Percentiles rank a stretch among this genome's conserved stretches.
Conservation (phyloP, 177 flowering plant genomes). For the Vitis hybrid region DNA sequence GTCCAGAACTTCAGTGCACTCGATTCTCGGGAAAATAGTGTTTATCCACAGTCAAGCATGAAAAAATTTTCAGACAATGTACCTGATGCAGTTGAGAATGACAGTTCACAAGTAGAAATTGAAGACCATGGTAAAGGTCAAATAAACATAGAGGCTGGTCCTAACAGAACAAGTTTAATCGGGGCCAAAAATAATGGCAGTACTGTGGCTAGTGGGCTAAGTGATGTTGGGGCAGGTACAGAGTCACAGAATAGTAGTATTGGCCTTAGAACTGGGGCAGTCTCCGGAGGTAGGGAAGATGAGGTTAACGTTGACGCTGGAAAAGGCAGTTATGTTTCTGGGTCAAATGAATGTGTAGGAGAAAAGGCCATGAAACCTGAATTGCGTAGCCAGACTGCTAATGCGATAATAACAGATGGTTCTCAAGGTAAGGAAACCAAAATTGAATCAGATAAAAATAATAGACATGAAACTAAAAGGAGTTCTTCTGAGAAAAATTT, state of each 20-base stretch:
- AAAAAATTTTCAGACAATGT: constrained; percentile 19
- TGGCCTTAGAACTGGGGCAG: constrained; percentile 14
- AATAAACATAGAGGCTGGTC: constrained; percentile 13
- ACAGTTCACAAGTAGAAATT: constrained; percentile 22
- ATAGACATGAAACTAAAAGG: constrained; percentile 29
- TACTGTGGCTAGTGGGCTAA: constrained; percentile 7
- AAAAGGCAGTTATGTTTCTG: constrained; percentile 21
- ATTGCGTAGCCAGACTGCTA: constrained; percentile 14
- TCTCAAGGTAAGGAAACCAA: constrained; percentile 28
- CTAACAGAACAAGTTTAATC: constrained; percentile 11
- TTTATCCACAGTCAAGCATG: constrained; percentile 21
- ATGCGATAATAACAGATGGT: constrained; percentile 19
- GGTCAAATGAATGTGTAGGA: constrained; percentile 16
- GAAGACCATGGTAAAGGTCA: constrained; percentile 14
- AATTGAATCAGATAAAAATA: constrained; percentile 29
- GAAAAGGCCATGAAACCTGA: constrained; percentile 30
- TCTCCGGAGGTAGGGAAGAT: constrained; percentile 16
- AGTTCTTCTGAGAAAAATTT: constrained; percentile 31
- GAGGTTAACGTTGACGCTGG: constrained; percentile 19
- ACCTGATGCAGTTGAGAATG: constrained; percentile 32
- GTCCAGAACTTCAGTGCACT: constrained; percentile 27
- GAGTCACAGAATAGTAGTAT: constrained; percentile 8
- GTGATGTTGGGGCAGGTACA: constrained; percentile 13
- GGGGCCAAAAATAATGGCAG: constrained; percentile 7
- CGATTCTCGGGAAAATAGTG: constrained; percentile 17